These are phyloP conservation scores for Chlorophyllum brunneum DNA, from an alignment of 768 basidiomycete species.

Conservation along the genomic window DNA sequence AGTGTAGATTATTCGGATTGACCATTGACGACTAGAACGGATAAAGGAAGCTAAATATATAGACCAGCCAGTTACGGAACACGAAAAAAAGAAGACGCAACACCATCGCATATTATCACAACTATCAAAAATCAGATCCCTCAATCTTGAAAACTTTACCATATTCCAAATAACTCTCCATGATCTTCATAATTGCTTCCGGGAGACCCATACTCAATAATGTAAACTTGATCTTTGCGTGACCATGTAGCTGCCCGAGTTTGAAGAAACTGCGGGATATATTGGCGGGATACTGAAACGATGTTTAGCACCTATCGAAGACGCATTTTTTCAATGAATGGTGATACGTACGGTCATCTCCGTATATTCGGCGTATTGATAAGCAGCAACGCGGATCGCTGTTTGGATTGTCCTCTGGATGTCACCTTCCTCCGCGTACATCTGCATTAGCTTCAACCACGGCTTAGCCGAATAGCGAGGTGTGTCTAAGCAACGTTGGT, in stretches of 20 bases:
- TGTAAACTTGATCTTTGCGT: conserved; percentile 91
- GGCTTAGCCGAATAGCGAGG: conserved; percentile 87
- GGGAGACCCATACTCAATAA: conserved; percentile 93
- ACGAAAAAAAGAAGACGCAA: not conserved
- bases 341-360: conserved; percentile 72
- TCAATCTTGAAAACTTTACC: conserved; percentile 87
- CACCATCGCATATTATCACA: not conserved
- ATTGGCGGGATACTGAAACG: conserved; percentile 78
- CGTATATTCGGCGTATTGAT: conserved; percentile 86
- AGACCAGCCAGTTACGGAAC: no score
- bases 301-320: no score
- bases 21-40: not conserved
- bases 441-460: conserved; percentile 91
- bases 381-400: conserved; percentile 89
- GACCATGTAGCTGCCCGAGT: conserved; percentile 88
- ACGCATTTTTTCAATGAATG: conserved; percentile 8
- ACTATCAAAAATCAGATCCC: conserved; percentile 69
- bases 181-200: conserved; percentile 84
- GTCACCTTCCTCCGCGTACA: conserved; percentile 96
- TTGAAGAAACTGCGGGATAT: conserved; percentile 92
- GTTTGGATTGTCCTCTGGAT: conserved; percentile 88
- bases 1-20: no score
- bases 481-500: conserved; percentile 88
- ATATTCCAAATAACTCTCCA: conserved; percentile 89
- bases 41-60: no score